Evolutionary conservation across 306 rosid species (phyloP), one percentile per base, ranked within the genome.

Genomic region (Prunus padus): DNA sequence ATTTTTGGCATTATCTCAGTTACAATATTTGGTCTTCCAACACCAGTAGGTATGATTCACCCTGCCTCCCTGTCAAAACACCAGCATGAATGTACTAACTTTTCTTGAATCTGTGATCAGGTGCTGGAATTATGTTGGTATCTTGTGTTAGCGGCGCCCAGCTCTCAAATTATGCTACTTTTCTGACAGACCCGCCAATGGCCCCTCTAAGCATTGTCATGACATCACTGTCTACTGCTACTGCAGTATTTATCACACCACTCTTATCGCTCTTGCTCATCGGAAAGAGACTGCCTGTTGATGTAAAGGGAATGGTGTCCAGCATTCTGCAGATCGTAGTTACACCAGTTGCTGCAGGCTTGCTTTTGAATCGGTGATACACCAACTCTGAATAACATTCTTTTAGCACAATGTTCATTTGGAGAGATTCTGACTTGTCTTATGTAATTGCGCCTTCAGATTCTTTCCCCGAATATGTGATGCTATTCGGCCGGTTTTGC

Each of bases 101-200:
- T 72, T 62, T 74, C 42, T 11, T 76, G 16, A 42, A 73, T 87
- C 52, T 79, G 78, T 77, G 74, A 87, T 81, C 84, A 94, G 98
- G 97, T 51, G 97, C 96, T 1, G 98, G 98, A 67, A 92, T 94
- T 80, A 90, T 89, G 84, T 80, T 94, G 82, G 97, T 92, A 40
- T 91, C 92, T 77, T 94, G 96, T 80, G 97, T 94, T 74, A 94
- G 98, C 69, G 98, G 98, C 2, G 97, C 98, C 30, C 98, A 94
- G 83, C 98, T 92, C 76, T 94, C 97, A 77, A 94, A 84, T 65
- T 94, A 92, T 77, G 97, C 98, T 46, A 94, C 95, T 40, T 94
- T 90, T 82, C 86, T 94, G 69, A 92, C 97, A 0, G 98, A 94
- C 77, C 95, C 96, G n/a, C 46, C 56, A 69, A 88, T 92, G 89